A percentile compares a stretch with the other conserved stretches of the same genome.
Evolutionary conservation across 768 basidiomycete genomes (phyloP).

Genomic region (Leccinum fibrillosum): DNA sequence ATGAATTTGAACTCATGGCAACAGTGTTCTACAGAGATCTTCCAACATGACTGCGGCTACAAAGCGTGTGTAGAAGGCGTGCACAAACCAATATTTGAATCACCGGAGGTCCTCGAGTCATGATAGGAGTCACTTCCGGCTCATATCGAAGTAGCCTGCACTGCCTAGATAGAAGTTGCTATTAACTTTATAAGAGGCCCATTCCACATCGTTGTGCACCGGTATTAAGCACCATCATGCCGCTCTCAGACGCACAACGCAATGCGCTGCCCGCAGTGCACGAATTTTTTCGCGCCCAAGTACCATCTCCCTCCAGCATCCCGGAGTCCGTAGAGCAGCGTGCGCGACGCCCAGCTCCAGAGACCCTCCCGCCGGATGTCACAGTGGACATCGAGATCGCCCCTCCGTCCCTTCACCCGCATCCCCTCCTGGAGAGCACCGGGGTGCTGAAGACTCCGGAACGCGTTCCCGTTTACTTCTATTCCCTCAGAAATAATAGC

Average conservation of each 20-base stretch:
- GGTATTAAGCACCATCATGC: not conserved
- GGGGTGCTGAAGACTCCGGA: slow-evolving; percentile 12
- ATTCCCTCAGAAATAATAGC: not conserved
- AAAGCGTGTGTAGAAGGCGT: too few species aligned
- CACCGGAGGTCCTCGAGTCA: too few species aligned
- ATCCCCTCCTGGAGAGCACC: not conserved
- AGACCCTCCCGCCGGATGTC: slow-evolving; percentile 1
- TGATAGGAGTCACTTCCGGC: not conserved
- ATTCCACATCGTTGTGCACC: not conserved
- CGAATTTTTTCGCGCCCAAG: not conserved
- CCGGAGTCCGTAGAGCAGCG: slow-evolving; percentile 15
- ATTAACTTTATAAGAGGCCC: not conserved
- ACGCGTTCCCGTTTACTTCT: slow-evolving; percentile 24
- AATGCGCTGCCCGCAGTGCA: slow-evolving; percentile 1
- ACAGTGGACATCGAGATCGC: slow-evolving; percentile 16
- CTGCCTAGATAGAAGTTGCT: too few species aligned
- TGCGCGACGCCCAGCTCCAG: not conserved
- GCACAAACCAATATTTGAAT: too few species aligned
- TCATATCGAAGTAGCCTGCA: not conserved
- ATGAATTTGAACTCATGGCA: too few species aligned
- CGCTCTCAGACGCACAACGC: slow-evolving; percentile 17
- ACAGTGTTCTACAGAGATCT: too few species aligned
- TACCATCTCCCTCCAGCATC: not conserved
- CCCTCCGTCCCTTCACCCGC: slow-evolving; percentile 4
- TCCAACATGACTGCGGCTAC: too few species aligned